A percentile compares a stretch with the other conserved stretches of the same genome.
These are phyloP conservation scores for Coprinellus micaceus DNA, from an alignment of 768 basidiomycete species.

Conservation along the genomic window DNA sequence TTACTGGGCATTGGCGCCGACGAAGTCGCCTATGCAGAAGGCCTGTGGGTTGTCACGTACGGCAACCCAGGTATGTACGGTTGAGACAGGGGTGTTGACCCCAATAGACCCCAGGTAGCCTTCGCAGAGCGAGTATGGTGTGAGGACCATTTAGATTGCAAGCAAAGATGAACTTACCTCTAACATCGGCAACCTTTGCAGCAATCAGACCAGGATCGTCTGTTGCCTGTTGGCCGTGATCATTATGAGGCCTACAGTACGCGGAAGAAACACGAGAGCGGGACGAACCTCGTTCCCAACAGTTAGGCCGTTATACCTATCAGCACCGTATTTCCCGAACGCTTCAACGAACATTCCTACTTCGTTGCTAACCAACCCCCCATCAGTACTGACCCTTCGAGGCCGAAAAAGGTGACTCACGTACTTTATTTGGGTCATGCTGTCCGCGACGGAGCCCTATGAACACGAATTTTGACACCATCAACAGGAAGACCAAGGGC, in stretches of 20 bases:
- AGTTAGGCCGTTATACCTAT: too few relatives aligned
- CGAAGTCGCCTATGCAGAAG: constrained; percentile 35
- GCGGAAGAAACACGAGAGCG: too few relatives aligned
- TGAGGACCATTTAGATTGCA: background rate
- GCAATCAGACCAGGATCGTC: constrained; percentile 31
- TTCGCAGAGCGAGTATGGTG: constrained; percentile 11
- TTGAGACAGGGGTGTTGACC: constrained; percentile 32
- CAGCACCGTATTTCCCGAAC: constrained; percentile 28
- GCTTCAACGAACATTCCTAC: constrained; percentile 33
- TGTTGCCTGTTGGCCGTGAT: too few relatives aligned
- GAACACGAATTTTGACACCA: background rate
- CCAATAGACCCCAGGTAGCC: constrained; percentile 31
- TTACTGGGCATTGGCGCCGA: constrained; percentile 39
- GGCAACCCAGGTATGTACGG: constrained; percentile 35
- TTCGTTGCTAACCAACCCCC: constrained; percentile 27
- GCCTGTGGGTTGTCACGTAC: constrained; percentile 27
- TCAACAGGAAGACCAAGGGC: background rate
- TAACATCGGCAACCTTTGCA: constrained; percentile 32
- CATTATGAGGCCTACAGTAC: too few relatives aligned
- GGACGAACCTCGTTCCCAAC: too few relatives aligned
- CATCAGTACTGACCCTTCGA: too few relatives aligned
- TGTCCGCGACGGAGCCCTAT: constrained; percentile 29
- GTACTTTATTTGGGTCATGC: constrained; percentile 28
- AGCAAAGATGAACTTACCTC: constrained; percentile 23
- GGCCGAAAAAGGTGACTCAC: too few relatives aligned